Evolutionary conservation across 2,329 filamentous ascomycete species (phyloP), one percentile per base, ranked within the genome.

Genomic region (Ceratocystis eucalypticola): DNA sequence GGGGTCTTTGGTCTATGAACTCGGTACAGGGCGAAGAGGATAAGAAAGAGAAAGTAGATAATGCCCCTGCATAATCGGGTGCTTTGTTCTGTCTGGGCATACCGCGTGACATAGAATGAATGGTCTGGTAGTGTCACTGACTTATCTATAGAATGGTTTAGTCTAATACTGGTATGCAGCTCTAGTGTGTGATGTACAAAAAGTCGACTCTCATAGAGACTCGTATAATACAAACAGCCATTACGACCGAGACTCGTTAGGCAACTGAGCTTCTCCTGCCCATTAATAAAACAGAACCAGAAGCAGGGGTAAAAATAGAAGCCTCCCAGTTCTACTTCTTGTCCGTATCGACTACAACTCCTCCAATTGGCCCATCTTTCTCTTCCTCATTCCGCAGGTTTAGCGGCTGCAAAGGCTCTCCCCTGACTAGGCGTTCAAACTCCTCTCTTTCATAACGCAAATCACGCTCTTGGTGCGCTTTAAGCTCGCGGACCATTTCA

Each of bases 401-500:
- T 5, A 33, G 63, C 25, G 41, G 12, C 62, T 44, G 41, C 30
- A 55, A n/a, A 37, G 30, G 41, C 46, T 50, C 50, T 15, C 30
- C 62, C 20, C 20, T 37, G 2, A 61, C 64, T 44, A 65, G 28
- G 22, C 44, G 48, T 10, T 46, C 53, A 48, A 65, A 65, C 33
- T 65, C 33, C 25, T 61, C 53, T 5, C 25, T 65, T n/a, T 65
- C 64, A 30, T 65, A 65, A 22, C 44, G 53, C 22, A 65, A 48
- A 25, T 44, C 53, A n/a, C 55, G 53, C 53, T 65, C 55, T 15
- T 22, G 20, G 17, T 61, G 64, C 2, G 41, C 64, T 41, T 50
- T 28, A 3, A 59, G 64, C 55, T 65, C 64, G n/a, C 59, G 65
- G 48, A 66, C 59, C 37, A 66, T 62, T 12, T 62, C 59, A 17